These are phyloP conservation scores for Cicer judaicum DNA, from an alignment of 306 rosid species.

Conservation along the genomic window DNA sequence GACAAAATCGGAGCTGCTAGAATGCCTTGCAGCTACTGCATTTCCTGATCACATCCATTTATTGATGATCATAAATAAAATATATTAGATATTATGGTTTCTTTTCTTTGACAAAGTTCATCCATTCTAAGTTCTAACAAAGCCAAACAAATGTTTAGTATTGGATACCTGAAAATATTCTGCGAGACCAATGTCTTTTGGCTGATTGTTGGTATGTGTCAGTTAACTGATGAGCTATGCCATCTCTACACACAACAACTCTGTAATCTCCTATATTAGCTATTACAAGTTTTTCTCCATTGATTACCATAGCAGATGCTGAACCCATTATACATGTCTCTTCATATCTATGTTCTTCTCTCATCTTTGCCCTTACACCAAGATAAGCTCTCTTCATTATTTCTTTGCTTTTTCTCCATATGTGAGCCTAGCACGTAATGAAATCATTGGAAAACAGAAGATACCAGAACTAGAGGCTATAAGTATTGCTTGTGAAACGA, in stretches of 20 bases:
- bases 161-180: conserved; percentile 60
- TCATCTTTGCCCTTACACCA: conserved; percentile 58
- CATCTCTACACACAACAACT: conserved; percentile 81
- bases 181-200: conserved; percentile 61
- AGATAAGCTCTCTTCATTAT: conserved; percentile 71
- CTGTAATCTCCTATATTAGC: conserved; percentile 75
- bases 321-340: conserved; percentile 55
- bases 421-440: conserved; percentile 46
- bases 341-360: conserved; percentile 48
- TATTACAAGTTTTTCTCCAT: conserved; percentile 74
- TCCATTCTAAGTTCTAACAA: not conserved
- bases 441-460: conserved; percentile 7
- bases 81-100: not conserved
- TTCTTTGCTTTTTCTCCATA: conserved; percentile 64
- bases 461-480: not conserved
- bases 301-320: conserved; percentile 67
- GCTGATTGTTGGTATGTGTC: conserved; percentile 40
- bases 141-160: not conserved
- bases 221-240: conserved; percentile 61
- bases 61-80: not conserved
- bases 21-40: conserved; percentile 33
- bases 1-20: conserved; percentile 60
- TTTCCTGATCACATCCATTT: conserved; percentile 34
- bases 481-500: too few relatives aligned
- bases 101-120: not conserved